Conservation (phyloP, 768 basidiomycete genomes). For the Boletus sp. region DNA sequence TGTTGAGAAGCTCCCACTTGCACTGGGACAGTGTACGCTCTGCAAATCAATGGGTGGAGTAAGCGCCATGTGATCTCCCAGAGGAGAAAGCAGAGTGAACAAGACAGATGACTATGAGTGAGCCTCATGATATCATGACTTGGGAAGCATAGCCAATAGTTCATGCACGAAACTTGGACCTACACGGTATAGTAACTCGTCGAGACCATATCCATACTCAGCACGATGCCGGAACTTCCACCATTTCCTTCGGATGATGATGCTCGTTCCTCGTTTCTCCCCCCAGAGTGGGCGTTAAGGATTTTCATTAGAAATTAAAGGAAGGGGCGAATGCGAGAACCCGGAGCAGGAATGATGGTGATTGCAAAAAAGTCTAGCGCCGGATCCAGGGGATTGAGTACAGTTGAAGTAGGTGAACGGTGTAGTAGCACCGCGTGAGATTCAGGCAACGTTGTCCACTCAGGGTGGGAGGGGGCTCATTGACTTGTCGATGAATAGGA, state of each 20-base stretch:
- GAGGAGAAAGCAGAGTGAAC: background rate
- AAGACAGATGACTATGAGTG: background rate
- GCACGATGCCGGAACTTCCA: conserved; percentile 52
- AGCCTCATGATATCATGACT: background rate
- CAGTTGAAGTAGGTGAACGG: conserved; percentile 4
- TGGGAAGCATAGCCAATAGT: background rate
- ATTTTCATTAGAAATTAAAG: conserved; percentile 12
- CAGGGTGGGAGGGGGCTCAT: conserved; percentile 8
- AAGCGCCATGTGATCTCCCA: background rate
- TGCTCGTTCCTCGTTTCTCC: conserved; percentile 11
- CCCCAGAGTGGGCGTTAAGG: conserved; percentile 4
- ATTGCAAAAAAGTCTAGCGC: background rate
- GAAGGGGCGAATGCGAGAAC: background rate
- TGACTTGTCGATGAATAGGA: background rate
- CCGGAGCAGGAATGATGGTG: background rate
- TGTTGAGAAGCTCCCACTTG: conserved; percentile 49
- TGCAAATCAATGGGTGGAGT: conserved; percentile 26
- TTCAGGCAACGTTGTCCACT: conserved; percentile 14
- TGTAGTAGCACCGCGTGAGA: conserved; percentile 17
- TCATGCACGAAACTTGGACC: conserved; percentile 1
- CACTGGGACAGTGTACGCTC: conserved; percentile 65
- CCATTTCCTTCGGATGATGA: conserved; percentile 42
- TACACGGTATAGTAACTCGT: conserved; percentile 59
- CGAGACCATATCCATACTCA: conserved; percentile 56
- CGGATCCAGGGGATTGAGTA: background rate